A percentile compares a stretch with the other conserved stretches of the same genome.
These are phyloP conservation scores for Incumbomyces lentus DNA, from an alignment of 2,329 filamentous ascomycete species.

Conservation along the genomic window DNA sequence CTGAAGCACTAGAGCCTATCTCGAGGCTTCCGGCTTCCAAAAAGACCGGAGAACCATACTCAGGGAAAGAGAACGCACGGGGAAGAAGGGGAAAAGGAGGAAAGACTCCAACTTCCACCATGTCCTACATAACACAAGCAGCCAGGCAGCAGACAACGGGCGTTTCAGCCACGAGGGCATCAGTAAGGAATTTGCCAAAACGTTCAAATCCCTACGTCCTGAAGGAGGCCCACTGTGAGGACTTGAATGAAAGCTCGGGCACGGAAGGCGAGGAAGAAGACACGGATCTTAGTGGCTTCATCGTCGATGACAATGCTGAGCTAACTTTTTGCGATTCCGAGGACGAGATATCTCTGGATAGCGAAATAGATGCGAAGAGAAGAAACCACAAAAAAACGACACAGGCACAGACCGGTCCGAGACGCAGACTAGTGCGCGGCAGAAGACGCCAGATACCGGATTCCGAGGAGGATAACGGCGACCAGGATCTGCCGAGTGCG, in stretches of 20 bases:
- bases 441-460: constrained; percentile 18
- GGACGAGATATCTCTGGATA: constrained; percentile 7
- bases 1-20: neutral
- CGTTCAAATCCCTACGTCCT: constrained; percentile 16
- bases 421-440: neutral
- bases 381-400: neutral
- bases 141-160: neutral
- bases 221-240: constrained; percentile 18
- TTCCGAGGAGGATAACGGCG: constrained; percentile 25
- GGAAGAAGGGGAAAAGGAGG: neutral
- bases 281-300: constrained; percentile 22
- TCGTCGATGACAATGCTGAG: constrained; percentile 22
- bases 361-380: constrained; percentile 4
- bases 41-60: neutral
- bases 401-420: constrained; percentile 1
- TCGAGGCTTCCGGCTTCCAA: neutral
- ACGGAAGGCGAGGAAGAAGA: constrained; percentile 20
- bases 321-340: constrained; percentile 18
- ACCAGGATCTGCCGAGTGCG: constrained; percentile 23
- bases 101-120: constrained; percentile 4
- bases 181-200: neutral
- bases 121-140: constrained; percentile 15
- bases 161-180: neutral
- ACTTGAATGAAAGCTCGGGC: constrained; percentile 16
- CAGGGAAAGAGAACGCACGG: neutral